These are phyloP conservation scores for Saccharum spontaneum DNA, from an alignment of 176 grass and related monocot species.

Conservation along the genomic window DNA sequence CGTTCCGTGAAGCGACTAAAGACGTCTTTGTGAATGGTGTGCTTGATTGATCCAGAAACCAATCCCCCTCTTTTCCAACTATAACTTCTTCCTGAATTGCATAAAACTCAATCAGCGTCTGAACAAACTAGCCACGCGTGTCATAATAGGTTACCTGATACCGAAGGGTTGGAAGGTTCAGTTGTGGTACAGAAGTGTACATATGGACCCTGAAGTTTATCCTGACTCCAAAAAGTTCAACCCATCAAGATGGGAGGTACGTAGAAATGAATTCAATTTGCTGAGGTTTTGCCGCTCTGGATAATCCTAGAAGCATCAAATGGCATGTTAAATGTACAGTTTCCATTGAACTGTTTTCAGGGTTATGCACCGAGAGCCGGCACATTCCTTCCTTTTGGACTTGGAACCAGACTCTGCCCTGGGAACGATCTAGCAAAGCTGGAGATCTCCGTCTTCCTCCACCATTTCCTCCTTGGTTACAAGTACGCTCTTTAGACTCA, in stretches of 20 bases:
- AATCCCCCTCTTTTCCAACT: no score
- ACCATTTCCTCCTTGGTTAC: constrained; percentile 86
- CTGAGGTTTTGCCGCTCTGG: background rate
- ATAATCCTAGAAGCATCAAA: background rate
- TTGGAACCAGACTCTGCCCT: constrained; percentile 65
- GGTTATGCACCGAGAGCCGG: constrained; percentile 55
- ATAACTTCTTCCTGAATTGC: background rate
- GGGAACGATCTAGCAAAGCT: constrained; percentile 91
- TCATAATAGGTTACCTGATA: constrained; percentile 76
- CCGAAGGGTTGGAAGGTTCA: constrained; percentile 84
- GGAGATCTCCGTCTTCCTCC: constrained; percentile 93
- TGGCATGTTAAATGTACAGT: background rate
- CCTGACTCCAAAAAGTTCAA: constrained; percentile 62
- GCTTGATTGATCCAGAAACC: background rate
- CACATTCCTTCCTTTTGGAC: constrained; percentile 78
- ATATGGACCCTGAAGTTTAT: constrained; percentile 88
- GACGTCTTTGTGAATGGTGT: constrained; percentile 65
- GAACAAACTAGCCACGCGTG: background rate
- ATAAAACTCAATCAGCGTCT: background rate
- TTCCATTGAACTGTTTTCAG: constrained; percentile 26
- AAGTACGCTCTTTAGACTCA: constrained; percentile 42
- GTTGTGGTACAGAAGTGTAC: constrained; percentile 85
- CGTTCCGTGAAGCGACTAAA: constrained; percentile 62
- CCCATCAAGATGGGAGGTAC: constrained; percentile 93
- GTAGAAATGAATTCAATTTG: constrained; percentile 26